Conservation (phyloP, 768 basidiomycete species). For the Mrakia blollopis region DNA sequence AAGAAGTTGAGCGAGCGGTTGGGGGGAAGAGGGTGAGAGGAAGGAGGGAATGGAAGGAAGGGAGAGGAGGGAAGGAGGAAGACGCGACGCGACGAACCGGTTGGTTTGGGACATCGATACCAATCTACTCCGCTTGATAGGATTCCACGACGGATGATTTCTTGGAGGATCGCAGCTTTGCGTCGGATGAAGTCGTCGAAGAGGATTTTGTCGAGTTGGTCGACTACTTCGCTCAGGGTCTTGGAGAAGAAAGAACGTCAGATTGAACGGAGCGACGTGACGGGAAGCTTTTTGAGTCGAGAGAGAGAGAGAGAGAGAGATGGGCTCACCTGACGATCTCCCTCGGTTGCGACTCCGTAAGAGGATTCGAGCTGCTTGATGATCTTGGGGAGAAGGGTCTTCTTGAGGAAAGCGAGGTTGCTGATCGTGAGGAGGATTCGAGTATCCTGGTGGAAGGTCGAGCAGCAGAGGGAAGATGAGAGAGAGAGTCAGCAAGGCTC, state of each 20-base stretch:
- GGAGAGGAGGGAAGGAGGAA: background rate
- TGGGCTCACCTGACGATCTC: constrained; percentile 61
- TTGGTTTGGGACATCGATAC: constrained; percentile 89
- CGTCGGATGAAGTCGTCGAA: constrained; percentile 84
- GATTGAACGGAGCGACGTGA: constrained; percentile 25
- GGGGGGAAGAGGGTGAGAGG: background rate
- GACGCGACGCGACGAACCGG: constrained; percentile 52
- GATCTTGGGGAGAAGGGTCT: constrained; percentile 68
- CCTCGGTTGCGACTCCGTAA: constrained; percentile 63
- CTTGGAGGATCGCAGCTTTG: constrained; percentile 63
- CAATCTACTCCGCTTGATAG: constrained; percentile 79
- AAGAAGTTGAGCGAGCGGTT: too few species aligned
- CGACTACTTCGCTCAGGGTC: constrained; percentile 70
- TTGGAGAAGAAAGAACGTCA: constrained; percentile 39
- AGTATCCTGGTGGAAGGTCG: constrained; percentile 58
- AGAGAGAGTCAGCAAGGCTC: background rate
- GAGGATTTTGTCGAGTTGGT: constrained; percentile 78
- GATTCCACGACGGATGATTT: constrained; percentile 71
- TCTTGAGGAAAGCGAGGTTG: constrained; percentile 74
- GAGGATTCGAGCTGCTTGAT: constrained; percentile 70
- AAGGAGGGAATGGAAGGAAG: background rate
- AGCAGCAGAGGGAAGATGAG: background rate
- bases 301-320: constrained; percentile 12
- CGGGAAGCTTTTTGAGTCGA: background rate
- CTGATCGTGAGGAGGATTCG: constrained; percentile 82